A percentile compares a stretch with the other conserved stretches of the same genome.
These are phyloP conservation scores for Alliaria petiolata DNA, from an alignment of 345 rosid species.

Conservation along the genomic window DNA sequence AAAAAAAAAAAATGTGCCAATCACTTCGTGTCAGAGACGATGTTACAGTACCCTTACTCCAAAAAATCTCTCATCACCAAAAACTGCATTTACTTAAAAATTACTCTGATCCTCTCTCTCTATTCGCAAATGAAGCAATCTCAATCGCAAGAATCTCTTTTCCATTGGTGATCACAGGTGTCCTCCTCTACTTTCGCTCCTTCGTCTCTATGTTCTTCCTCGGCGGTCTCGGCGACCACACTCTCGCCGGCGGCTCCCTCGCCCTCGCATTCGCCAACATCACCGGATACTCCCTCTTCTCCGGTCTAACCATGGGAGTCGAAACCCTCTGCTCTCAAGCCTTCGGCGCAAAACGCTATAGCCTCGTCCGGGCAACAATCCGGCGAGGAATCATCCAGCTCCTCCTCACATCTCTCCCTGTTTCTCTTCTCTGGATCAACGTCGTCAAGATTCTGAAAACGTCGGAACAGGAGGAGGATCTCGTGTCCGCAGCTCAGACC, in stretches of 20 bases:
- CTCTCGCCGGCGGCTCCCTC: conserved; percentile 84
- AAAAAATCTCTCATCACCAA: not conserved
- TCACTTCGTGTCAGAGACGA: conserved; percentile 21
- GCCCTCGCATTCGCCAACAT: conserved; percentile 88
- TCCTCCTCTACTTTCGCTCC: conserved; percentile 73
- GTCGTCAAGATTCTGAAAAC: conserved; percentile 52
- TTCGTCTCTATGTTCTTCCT: conserved; percentile 83
- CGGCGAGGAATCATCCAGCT: conserved; percentile 66
- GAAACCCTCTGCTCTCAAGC: conserved; percentile 93
- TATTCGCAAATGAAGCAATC: conserved; percentile 42
- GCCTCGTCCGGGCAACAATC: conserved; percentile 55
- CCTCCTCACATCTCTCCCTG: conserved; percentile 54
- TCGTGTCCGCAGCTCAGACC: conserved; percentile 58
- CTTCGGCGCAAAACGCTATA: conserved; percentile 63
- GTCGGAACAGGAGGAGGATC: conserved; percentile 57
- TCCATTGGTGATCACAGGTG: conserved; percentile 73
- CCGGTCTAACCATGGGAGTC: conserved; percentile 90
- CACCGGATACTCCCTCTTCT: conserved; percentile 81
- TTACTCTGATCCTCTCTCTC: conserved; percentile 20
- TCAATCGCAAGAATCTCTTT: conserved; percentile 53
- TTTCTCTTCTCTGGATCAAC: conserved; percentile 71
- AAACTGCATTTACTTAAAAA: conserved; percentile 3
- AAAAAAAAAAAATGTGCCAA: conserved; percentile 16
- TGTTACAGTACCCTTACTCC: conserved; percentile 9
- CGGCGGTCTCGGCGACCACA: conserved; percentile 60